A percentile compares a stretch with the other conserved stretches of the same genome.
Conservation (phyloP, 805 yeast species). For the Pichia exigua region DNA sequence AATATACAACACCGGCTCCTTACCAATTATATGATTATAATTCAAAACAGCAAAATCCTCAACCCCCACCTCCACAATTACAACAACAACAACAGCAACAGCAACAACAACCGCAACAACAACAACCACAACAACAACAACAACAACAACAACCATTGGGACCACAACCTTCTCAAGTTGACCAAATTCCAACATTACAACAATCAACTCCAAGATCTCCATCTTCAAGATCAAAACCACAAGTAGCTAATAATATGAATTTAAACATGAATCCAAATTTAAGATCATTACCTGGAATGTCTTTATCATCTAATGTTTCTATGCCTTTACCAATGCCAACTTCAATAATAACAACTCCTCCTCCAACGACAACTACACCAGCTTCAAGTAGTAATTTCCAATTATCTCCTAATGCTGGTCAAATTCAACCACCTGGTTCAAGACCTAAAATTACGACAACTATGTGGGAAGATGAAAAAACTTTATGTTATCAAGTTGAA, state of each 20-base stretch:
- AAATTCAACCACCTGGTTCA: slow-evolving; percentile 33
- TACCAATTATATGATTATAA: background rate
- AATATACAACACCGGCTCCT: background rate
- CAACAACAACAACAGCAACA: slow-evolving; percentile 10
- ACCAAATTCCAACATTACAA: slow-evolving; percentile 6
- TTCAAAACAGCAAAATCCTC: background rate
- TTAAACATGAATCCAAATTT: background rate
- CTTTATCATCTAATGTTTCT: background rate
- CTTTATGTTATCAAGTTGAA: slow-evolving; percentile 65
- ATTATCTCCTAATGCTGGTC: slow-evolving; percentile 29
- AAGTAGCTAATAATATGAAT: background rate
- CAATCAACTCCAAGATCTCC: background rate
- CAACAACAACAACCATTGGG: slow-evolving; percentile 10
- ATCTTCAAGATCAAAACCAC: background rate
- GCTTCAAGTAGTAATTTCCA: slow-evolving; percentile 14
- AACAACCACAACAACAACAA: slow-evolving; percentile 7
- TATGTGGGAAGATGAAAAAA: slow-evolving; percentile 71
- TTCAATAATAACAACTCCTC: slow-evolving; percentile 9
- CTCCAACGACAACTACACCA: slow-evolving; percentile 6
- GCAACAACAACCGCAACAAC: slow-evolving; percentile 12
- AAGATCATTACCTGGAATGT: background rate
- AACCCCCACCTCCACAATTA: slow-evolving; percentile 7
- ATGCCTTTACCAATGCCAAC: background rate
- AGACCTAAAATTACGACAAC: slow-evolving; percentile 61
- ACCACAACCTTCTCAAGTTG: slow-evolving; percentile 1